Percentiles rank a stretch among this genome's conserved stretches.
phyloP scores from a whole-genome alignment of 2,329 filamentous ascomycete genomes.

The Aspergillus persii region DNA sequence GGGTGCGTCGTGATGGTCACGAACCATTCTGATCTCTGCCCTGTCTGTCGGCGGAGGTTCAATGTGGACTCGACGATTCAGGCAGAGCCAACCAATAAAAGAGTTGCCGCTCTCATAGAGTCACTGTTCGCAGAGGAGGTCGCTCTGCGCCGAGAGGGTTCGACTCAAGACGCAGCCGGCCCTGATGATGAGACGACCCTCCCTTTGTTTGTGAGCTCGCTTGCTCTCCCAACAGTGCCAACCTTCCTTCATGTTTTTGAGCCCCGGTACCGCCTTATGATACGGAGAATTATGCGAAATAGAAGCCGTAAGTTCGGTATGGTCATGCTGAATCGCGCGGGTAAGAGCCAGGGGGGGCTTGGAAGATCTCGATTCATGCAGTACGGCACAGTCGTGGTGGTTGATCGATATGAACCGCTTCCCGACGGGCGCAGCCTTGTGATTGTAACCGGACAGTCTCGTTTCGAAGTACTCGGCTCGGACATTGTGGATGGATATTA shows the following conservation, averaged over 20 bases:
- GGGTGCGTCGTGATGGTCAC: slow-evolving; percentile 73
- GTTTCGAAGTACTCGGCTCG: slow-evolving; percentile 66
- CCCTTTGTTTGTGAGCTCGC: slow-evolving; percentile 76
- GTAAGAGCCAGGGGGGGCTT: slow-evolving; percentile 53
- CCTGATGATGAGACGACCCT: slow-evolving; percentile 57
- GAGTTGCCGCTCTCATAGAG: slow-evolving; percentile 62
- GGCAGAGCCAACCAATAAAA: slow-evolving; percentile 58
- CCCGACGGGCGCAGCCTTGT: slow-evolving; percentile 79
- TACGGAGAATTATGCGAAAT: slow-evolving; percentile 68
- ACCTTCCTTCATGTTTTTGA: slow-evolving; percentile 92
- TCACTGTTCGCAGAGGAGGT: slow-evolving; percentile 69
- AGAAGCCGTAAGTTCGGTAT: slow-evolving; percentile 78
- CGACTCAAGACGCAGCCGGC: slow-evolving; percentile 57
- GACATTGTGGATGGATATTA: slow-evolving; percentile 73
- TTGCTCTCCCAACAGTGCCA: slow-evolving; percentile 78
- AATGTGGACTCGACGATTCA: slow-evolving; percentile 51
- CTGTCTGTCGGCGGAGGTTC: slow-evolving; percentile 71
- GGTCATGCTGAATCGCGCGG: slow-evolving; percentile 66
- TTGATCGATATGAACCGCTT: slow-evolving; percentile 70
- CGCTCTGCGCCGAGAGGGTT: slow-evolving; percentile 54
- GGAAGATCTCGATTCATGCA: slow-evolving; percentile 61
- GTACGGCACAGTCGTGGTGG: slow-evolving; percentile 74
- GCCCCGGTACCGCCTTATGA: slow-evolving; percentile 87
- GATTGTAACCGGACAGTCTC: slow-evolving; percentile 71
- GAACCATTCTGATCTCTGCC: slow-evolving; percentile 75